Conservation (phyloP, 495 filamentous ascomycete genomes). For the Hyaloscypha variabilis region DNA sequence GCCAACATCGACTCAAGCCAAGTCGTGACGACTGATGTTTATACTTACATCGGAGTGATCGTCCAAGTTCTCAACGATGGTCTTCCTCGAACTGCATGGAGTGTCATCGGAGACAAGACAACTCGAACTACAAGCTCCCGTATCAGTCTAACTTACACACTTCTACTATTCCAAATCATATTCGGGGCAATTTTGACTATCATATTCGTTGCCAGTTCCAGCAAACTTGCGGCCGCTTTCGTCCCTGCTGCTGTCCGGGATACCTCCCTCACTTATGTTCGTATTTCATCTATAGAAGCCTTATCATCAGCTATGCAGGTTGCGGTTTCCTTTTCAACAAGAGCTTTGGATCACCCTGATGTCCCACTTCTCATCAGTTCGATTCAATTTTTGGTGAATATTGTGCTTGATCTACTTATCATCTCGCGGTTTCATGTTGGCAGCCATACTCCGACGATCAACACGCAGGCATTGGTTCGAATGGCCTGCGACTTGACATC, state of each 20-base stretch:
- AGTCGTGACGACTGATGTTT: constrained; percentile 63
- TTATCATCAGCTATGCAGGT: constrained; percentile 66
- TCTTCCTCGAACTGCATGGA: constrained; percentile 68
- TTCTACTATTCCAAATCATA: constrained; percentile 60
- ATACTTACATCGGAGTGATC: constrained; percentile 62
- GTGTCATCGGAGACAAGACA: constrained; percentile 68
- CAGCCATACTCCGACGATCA: constrained; percentile 53
- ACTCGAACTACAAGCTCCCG: constrained; percentile 55
- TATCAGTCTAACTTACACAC: constrained; percentile 62
- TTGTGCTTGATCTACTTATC: constrained; percentile 69
- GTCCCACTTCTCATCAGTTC: constrained; percentile 71
- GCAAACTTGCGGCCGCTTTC: constrained; percentile 59
- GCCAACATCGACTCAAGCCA: constrained; percentile 66
- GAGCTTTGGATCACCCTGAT: constrained; percentile 72
- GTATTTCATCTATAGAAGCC: constrained; percentile 62
- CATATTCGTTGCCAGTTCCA: constrained; percentile 57
- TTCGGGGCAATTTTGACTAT: constrained; percentile 64
- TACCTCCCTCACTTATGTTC: constrained; percentile 64
- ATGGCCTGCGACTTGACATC: constrained; percentile 62
- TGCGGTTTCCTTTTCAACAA: constrained; percentile 61
- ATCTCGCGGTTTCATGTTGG: constrained; percentile 70
- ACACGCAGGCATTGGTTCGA: constrained; percentile 65
- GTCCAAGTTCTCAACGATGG: constrained; percentile 75
- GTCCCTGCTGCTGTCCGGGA: constrained; percentile 61
- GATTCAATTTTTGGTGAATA: constrained; percentile 66